Conservation (phyloP, 2,329 filamentous ascomycete genomes). For the Ceratocystis smalleyi region DNA sequence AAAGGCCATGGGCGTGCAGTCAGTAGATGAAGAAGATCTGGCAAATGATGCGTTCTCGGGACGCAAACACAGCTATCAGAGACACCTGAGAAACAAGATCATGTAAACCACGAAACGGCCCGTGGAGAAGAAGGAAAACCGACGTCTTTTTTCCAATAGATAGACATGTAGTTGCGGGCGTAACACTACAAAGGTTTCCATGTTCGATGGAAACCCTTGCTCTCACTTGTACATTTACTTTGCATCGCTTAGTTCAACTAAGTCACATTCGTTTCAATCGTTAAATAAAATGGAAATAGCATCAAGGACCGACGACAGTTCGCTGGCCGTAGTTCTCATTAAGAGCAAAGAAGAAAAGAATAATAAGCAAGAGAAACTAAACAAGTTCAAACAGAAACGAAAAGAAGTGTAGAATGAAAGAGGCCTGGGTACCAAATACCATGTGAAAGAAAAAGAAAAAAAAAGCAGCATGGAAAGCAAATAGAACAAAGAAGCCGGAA, state of each 20-base stretch:
- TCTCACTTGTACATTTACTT: no score
- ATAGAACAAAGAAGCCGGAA: conserved; percentile 6
- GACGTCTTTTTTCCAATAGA: no score
- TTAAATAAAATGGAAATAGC: not conserved
- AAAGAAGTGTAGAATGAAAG: not conserved
- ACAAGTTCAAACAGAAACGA: conserved; percentile 18
- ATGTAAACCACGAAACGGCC: conserved; percentile 3
- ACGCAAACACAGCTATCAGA: conserved; percentile 3
- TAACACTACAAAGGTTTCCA: no score
- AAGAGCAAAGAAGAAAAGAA: conserved; percentile 13
- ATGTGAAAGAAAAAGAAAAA: conserved; percentile 1
- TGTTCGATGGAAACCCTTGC: no score
- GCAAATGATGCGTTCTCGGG: not conserved
- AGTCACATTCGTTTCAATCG: not conserved
- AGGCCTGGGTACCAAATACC: conserved; percentile 1
- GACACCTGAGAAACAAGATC: conserved; percentile 12
- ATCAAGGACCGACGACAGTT: not conserved
- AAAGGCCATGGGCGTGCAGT: not conserved
- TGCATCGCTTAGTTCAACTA: not conserved
- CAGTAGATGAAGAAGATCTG: not conserved
- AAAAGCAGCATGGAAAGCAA: not conserved
- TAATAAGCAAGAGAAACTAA: conserved; percentile 18
- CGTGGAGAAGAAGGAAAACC: no score
- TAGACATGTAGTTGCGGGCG: no score
- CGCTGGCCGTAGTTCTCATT: not conserved